phyloP scores from a whole-genome alignment of 805 yeast species.

The Kodamaea kaohsiungensis region DNA sequence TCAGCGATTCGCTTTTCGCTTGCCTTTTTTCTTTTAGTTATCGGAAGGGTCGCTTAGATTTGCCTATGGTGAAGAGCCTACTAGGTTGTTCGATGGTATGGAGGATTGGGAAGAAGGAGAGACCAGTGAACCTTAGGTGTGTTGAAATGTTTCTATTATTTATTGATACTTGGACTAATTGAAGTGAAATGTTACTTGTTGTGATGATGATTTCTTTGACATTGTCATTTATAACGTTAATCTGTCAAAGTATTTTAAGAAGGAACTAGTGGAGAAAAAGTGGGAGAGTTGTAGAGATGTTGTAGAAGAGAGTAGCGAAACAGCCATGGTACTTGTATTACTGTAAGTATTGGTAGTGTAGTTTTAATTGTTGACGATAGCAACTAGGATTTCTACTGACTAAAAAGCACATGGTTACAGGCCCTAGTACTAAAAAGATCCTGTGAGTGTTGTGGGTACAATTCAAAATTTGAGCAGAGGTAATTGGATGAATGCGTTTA shows the following conservation, averaged over 20 bases:
- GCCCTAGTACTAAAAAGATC: too few species aligned
- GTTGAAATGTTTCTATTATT: not conserved
- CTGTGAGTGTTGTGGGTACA: too few species aligned
- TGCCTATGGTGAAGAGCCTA: not conserved
- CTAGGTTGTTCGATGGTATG: not conserved
- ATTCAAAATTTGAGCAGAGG: too few species aligned
- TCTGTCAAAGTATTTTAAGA: not conserved
- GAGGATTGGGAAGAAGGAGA: not conserved
- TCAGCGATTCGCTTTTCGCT: conserved; percentile 1
- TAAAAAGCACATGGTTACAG: too few species aligned
- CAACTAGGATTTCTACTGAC: too few species aligned
- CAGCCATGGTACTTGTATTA: too few species aligned
- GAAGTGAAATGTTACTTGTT: not conserved
- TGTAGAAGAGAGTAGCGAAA: not conserved
- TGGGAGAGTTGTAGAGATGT: not conserved
- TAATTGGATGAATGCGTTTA: too few species aligned
- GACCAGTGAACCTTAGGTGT: not conserved
- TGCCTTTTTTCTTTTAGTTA: conserved; percentile 2
- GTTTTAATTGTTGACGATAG: too few species aligned
- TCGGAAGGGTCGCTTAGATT: not conserved
- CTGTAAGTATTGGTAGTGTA: too few species aligned
- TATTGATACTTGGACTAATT: not conserved
- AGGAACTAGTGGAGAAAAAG: not conserved
- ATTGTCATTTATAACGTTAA: not conserved
- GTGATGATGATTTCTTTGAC: not conserved